Evolutionary conservation across 495 filamentous ascomycete genomes (phyloP), one percentile per base, ranked within the genome.

Genomic region (Astrocystis sublimbata): DNA sequence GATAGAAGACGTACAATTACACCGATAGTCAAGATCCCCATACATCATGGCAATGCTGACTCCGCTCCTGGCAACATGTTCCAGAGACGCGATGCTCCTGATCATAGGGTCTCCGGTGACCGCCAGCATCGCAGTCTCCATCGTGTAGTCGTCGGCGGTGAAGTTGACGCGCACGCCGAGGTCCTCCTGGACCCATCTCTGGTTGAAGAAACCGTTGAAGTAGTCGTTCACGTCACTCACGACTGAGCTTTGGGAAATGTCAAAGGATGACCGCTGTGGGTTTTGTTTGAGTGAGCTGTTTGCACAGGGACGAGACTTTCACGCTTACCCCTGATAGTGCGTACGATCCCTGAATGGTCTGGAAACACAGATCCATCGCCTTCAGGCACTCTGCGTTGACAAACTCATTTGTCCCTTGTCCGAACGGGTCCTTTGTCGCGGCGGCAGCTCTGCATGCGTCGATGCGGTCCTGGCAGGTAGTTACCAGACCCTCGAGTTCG

Each of bases 11-110:
- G 12, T 15, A 40, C 86, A 89, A 69, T 89, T 90, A 70, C 86
- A 89, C 28, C 86, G 80, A 66, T 85, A 89, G 68, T 90, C 88
- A 2, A 83, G 72, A 61, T 84, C 80, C 50, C 79, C 89, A 63
- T 90, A 91, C 40, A 91, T 78, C 6, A 92, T 78, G 12, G 85
- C 83, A 3, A 93, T 86, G 52, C 88, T 85, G 66, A 92, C 81
- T 19, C 51, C 51, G 17, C n/a, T 15, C 10, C n/a, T 15, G 36
- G n/a, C 2, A 13, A 15, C 36, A 8, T 31, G 33, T 19, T 54
- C 33, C 10, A 54, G 51, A 4, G 40, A 33, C 31, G 17, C 33
- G 10, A 40, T 15, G 51, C 51, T 23, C 36, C 40, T 0, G 51
- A 36, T 19, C 23, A 31, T 9, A 54, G 5, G 21, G 40, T 4